Evolutionary conservation across 176 grass and related monocot genomes (phyloP).

Genomic region (Zoysia pacifica): DNA sequence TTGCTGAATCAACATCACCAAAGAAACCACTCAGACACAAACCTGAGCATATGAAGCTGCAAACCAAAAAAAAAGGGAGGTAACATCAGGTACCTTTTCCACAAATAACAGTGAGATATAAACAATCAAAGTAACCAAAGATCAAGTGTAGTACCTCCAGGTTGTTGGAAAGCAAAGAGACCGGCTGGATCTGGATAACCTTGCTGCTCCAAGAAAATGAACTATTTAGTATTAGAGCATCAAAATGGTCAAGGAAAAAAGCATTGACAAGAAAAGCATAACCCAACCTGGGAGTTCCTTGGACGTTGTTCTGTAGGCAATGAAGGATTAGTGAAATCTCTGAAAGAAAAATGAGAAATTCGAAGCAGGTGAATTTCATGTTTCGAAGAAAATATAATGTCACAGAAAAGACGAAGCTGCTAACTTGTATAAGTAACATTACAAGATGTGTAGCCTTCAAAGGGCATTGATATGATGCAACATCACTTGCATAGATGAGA

Average conservation of each 20-base stretch:
- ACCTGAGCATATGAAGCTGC: conserved; percentile 82
- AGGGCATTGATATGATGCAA: background rate
- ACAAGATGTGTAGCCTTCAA: background rate
- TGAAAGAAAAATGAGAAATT: conserved; percentile 44
- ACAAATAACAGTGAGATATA: conserved; percentile 8
- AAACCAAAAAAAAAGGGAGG: background rate
- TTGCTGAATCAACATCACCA: conserved; percentile 19
- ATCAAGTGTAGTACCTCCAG: conserved; percentile 53
- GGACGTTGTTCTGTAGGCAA: conserved; percentile 85
- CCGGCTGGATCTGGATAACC: conserved; percentile 70
- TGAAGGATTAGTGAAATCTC: conserved; percentile 95
- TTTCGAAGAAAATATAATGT: background rate
- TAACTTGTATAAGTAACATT: conserved; percentile 10
- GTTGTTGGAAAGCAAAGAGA: conserved; percentile 65
- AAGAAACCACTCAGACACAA: conserved; percentile 29
- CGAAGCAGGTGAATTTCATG: background rate
- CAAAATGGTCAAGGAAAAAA: conserved; percentile 27
- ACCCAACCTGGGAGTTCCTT: conserved; percentile 72
- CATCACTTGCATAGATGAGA: background rate
- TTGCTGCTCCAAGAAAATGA: conserved; percentile 43
- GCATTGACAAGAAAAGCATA: conserved; percentile 1
- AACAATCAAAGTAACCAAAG: conserved; percentile 7
- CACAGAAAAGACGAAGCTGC: background rate
- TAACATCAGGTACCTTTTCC: conserved; percentile 11
- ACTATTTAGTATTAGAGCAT: background rate